Evolutionary conservation across 768 basidiomycete species (phyloP).

Genomic region (Psilocybe sp.): DNA sequence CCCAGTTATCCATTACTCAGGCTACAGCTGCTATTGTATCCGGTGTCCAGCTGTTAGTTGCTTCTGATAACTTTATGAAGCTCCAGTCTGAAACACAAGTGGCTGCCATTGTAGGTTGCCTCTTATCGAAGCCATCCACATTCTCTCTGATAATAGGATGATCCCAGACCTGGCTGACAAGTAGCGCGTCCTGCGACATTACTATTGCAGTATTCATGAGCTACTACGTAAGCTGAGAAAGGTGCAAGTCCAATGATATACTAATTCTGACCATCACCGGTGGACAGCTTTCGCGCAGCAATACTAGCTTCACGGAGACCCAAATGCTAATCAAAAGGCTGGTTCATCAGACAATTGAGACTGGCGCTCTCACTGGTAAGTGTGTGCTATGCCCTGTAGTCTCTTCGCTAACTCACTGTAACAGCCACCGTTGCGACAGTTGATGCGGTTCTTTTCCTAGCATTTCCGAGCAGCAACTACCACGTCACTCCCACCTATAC

Average conservation of each 20-base stretch:
- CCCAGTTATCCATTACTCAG: constrained; percentile 6
- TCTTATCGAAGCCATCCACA: not conserved
- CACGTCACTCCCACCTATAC: constrained; percentile 22
- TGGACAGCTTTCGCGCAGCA: constrained; percentile 1
- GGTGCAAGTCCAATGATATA: not conserved
- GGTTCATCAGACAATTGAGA: constrained; percentile 27
- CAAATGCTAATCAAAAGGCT: constrained; percentile 15
- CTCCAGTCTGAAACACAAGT: constrained; percentile 4
- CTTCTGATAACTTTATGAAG: constrained; percentile 5
- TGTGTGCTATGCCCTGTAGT: not conserved
- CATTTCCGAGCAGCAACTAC: constrained; percentile 13
- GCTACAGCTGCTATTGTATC: not conserved
- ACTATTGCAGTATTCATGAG: constrained; percentile 24
- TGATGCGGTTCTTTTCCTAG: constrained; percentile 18
- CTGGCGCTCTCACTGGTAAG: constrained; percentile 25
- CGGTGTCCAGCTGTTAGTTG: not conserved
- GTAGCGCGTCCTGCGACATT: constrained; percentile 23
- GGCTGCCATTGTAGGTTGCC: not conserved
- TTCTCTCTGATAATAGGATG: not conserved
- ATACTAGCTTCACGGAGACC: constrained; percentile 13
- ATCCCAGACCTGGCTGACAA: constrained; percentile 21
- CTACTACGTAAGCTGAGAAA: constrained; percentile 21
- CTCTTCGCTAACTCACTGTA: not conserved
- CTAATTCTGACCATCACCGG: not conserved
- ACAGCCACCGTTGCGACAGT: constrained; percentile 22